Evolutionary conservation across 2,329 filamentous ascomycete genomes (phyloP).

Genomic region (Penicillium sp.): DNA sequence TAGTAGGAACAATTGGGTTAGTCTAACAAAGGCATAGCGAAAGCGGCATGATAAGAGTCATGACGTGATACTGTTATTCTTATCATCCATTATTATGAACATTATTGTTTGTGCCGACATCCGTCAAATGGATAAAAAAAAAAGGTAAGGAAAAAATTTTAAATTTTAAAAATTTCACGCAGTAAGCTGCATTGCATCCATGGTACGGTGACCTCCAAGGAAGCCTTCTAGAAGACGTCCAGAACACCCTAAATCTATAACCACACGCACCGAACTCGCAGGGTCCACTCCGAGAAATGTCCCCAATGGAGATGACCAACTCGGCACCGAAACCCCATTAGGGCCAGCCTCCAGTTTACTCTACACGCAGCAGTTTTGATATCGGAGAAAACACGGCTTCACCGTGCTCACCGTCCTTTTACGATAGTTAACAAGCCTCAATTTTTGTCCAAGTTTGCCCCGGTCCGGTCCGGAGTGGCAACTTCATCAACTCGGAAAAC

Average conservation of each 20-base stretch:
- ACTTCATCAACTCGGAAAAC: not conserved
- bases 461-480: not conserved
- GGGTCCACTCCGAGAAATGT: conserved; percentile 14
- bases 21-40: conserved; percentile 16
- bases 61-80: conserved; percentile 24
- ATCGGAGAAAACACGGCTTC: not conserved
- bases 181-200: conserved; percentile 21
- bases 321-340: conserved; percentile 9
- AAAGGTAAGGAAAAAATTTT: not conserved
- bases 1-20: not conserved
- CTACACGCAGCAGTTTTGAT: conserved; percentile 8
- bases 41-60: conserved; percentile 25
- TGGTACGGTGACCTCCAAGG: conserved; percentile 15
- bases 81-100: not conserved
- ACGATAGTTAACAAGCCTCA: not conserved
- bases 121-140: not conserved
- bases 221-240: conserved; percentile 39
- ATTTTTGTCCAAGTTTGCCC: not conserved
- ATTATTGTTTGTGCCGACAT: conserved; percentile 13
- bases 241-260: conserved; percentile 28
- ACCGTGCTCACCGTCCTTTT: conserved; percentile 6
- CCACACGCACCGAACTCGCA: conserved; percentile 14
- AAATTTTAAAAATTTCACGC: not conserved
- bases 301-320: conserved; percentile 2
- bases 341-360: conserved; percentile 7